phyloP scores from a whole-genome alignment of 2,329 filamentous ascomycete species.

The Hypoxylon sp. region DNA sequence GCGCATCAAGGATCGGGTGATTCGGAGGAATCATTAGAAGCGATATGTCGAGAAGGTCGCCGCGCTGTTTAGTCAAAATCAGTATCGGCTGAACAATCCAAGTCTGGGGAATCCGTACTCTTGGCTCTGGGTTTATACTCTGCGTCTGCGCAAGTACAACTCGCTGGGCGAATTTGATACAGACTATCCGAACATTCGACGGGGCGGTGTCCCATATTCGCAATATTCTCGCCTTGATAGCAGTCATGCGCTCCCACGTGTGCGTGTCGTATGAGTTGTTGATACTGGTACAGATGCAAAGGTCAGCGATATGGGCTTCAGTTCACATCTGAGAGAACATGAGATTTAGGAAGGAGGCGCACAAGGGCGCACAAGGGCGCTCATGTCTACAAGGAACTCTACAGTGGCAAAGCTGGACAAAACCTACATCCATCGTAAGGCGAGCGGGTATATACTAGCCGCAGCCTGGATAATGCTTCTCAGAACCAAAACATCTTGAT shows the following conservation, averaged over 20 bases:
- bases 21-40: slow-evolving; percentile 86
- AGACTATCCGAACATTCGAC: slow-evolving; percentile 87
- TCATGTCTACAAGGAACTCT: slow-evolving; percentile 51
- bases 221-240: slow-evolving; percentile 91
- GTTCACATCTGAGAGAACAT: slow-evolving; percentile 20
- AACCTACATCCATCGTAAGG: slow-evolving; percentile 95
- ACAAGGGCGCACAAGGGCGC: slow-evolving; percentile 18
- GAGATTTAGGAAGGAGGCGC: slow-evolving; percentile 28
- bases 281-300: slow-evolving; percentile 72
- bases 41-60: slow-evolving; percentile 78
- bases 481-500: slow-evolving; percentile 83
- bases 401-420: slow-evolving; percentile 46
- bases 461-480: slow-evolving; percentile 90
- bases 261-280: slow-evolving; percentile 85
- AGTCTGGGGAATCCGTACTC: slow-evolving; percentile 69
- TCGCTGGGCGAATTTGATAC: slow-evolving; percentile 96
- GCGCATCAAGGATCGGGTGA: slow-evolving; percentile 83
- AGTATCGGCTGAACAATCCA: slow-evolving; percentile 41
- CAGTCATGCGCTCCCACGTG: slow-evolving; percentile 88
- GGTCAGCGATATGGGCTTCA: slow-evolving; percentile 44
- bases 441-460: slow-evolving; percentile 92
- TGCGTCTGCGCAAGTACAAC: slow-evolving; percentile 93
- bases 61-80: slow-evolving; percentile 57
- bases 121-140: slow-evolving; percentile 84
- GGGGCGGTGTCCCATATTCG: slow-evolving; percentile 87